phyloP scores from a whole-genome alignment of 805 yeast genomes.

The Kuraishia borneana region DNA sequence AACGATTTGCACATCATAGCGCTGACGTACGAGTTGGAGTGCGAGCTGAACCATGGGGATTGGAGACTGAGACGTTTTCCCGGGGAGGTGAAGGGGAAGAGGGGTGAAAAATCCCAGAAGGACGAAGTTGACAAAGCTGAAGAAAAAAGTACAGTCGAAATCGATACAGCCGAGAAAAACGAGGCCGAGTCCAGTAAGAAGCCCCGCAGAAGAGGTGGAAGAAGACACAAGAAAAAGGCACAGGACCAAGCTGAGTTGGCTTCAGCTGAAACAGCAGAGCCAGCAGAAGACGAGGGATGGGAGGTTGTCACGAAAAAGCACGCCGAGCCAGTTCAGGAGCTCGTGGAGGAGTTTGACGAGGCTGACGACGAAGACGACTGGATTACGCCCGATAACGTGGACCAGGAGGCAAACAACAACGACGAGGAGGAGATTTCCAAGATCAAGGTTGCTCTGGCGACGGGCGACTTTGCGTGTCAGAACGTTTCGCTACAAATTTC shows the following conservation, averaged over 20 bases:
- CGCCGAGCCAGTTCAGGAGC: conserved; percentile 4
- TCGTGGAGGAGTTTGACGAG: conserved; percentile 35
- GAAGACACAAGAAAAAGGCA: conserved; percentile 49
- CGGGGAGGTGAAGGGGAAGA: conserved; percentile 42
- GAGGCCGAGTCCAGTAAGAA: conserved; percentile 20
- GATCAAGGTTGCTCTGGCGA: conserved; percentile 72
- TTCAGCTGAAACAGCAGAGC: conserved; percentile 7
- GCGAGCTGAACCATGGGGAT: conserved; percentile 57
- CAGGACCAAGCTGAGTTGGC: conserved; percentile 25
- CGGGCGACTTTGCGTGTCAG: conserved; percentile 97
- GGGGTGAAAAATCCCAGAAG: conserved; percentile 11
- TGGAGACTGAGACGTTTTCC: conserved; percentile 64
- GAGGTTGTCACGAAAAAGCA: conserved; percentile 14
- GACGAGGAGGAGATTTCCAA: conserved; percentile 46
- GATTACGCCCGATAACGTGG: conserved; percentile 84
- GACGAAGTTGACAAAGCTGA: conserved; percentile 6
- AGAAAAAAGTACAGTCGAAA: conserved; percentile 3
- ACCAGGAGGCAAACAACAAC: conserved; percentile 60
- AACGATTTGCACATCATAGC: conserved; percentile 94
- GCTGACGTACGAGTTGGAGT: conserved; percentile 77
- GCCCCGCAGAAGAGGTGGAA: conserved; percentile 52
- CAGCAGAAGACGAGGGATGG: conserved; percentile 1
- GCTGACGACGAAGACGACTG: conserved; percentile 82
- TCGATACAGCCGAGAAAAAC: conserved; percentile 4
- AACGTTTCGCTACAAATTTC: conserved; percentile 91